Conservation (phyloP, 306 rosid genomes). For the Quercus robur region DNA sequence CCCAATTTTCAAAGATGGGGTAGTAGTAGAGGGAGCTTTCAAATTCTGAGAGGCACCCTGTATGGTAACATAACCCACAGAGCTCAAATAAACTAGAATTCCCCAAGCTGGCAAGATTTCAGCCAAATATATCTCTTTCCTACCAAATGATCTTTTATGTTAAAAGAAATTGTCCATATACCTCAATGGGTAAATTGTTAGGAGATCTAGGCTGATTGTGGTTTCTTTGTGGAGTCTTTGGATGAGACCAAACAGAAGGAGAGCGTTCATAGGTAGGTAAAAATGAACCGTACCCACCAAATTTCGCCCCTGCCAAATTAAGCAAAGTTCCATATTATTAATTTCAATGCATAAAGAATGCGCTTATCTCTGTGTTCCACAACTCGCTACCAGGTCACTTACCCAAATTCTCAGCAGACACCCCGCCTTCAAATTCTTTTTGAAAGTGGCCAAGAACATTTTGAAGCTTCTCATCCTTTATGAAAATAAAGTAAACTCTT, state of each 20-base stretch:
- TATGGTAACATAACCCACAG: constrained; percentile 36
- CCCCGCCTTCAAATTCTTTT: constrained; percentile 71
- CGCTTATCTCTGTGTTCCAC: constrained; percentile 27
- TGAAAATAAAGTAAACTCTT: constrained; percentile 19
- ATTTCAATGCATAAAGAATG: constrained; percentile 26
- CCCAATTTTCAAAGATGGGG: constrained; percentile 34
- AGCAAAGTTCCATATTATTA: constrained; percentile 29
- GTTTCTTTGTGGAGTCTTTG: constrained; percentile 50
- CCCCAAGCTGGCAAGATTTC: constrained; percentile 25
- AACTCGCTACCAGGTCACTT: constrained; percentile 30
- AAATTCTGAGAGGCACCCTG: constrained; percentile 55
- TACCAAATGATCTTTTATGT: constrained; percentile 17
- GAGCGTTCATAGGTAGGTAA: constrained; percentile 53
- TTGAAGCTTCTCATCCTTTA: constrained; percentile 59
- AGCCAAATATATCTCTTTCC: constrained; percentile 26
- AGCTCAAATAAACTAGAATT: constrained; percentile 34
- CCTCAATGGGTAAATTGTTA: constrained; percentile 46
- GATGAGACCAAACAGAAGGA: constrained; percentile 30
- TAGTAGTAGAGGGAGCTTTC: constrained; percentile 43
- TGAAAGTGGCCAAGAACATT: constrained; percentile 70
- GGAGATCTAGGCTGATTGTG: constrained; percentile 40
- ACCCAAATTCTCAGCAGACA: constrained; percentile 70
- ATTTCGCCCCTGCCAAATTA: constrained; percentile 60
- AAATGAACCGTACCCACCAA: constrained; percentile 80
- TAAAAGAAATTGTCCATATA: constrained; percentile 23